phyloP scores from a whole-genome alignment of 495 filamentous ascomycete species.

The Penicillium chermesinum region DNA sequence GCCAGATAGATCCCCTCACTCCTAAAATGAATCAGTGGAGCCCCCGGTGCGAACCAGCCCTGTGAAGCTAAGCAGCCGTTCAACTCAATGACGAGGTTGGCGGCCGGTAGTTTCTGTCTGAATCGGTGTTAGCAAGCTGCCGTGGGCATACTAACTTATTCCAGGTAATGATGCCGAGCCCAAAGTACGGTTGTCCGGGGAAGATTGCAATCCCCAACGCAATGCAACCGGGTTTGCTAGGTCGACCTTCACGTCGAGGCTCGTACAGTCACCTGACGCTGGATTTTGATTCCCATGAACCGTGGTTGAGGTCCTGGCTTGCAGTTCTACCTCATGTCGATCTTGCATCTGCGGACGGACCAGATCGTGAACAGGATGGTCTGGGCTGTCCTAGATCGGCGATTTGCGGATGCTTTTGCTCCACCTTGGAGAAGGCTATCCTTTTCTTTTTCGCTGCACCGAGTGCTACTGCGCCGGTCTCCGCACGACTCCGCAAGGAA shows the following conservation, averaged over 20 bases:
- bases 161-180: background rate
- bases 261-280: slow-evolving; percentile 21
- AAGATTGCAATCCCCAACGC: slow-evolving; percentile 23
- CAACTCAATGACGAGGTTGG: background rate
- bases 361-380: slow-evolving; percentile 23
- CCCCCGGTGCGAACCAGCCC: slow-evolving; percentile 7
- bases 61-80: background rate
- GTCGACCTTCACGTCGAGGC: slow-evolving; percentile 21
- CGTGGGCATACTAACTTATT: background rate
- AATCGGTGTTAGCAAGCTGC: background rate
- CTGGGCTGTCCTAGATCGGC: slow-evolving; percentile 19
- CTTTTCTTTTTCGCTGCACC: too few species aligned
- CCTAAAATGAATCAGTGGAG: slow-evolving; percentile 1
- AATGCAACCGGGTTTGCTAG: slow-evolving; percentile 24
- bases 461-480: slow-evolving; percentile 1
- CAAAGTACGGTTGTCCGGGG: slow-evolving; percentile 8
- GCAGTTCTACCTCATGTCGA: slow-evolving; percentile 14
- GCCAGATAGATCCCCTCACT: background rate
- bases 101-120: background rate
- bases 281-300: background rate
- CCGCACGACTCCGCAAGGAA: slow-evolving; percentile 14
- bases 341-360: slow-evolving; percentile 22
- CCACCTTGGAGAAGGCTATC: too few species aligned
- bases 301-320: background rate
- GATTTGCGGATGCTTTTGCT: slow-evolving; percentile 21